Percentiles rank a stretch among this genome's conserved stretches.
Conservation (phyloP, 2,329 filamentous ascomycete genomes). For the Talaromyces sp. region DNA sequence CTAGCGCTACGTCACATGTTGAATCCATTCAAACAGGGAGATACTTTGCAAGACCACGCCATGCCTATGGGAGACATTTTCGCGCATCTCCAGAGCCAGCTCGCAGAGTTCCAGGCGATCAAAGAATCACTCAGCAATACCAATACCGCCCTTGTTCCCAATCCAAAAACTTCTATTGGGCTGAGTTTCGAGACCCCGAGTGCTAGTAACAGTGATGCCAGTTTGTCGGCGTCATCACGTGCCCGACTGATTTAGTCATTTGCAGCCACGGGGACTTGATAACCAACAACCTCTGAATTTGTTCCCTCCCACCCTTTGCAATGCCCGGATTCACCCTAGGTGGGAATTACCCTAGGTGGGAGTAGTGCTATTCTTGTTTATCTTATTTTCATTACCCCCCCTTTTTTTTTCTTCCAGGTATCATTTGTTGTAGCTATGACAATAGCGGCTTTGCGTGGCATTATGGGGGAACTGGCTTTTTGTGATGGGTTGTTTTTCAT, state of each 20-base stretch:
- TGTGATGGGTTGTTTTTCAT: neutral
- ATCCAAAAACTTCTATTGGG: constrained; percentile 3
- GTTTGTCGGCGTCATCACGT: constrained; percentile 6
- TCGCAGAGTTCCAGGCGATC: constrained; percentile 37
- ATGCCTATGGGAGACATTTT: constrained; percentile 69
- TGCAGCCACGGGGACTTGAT: neutral
- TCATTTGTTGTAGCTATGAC: constrained; percentile 3
- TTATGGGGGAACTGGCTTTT: neutral
- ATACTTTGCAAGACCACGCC: constrained; percentile 66
- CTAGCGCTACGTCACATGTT: constrained; percentile 75
- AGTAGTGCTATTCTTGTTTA: neutral
- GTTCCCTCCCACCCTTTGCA: neutral
- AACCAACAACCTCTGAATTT: neutral
- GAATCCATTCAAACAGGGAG: constrained; percentile 59
- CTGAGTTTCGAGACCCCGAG: constrained; percentile 2
- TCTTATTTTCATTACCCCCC: neutral
- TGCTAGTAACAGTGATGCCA: constrained; percentile 1
- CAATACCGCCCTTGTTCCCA: neutral
- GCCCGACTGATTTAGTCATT: neutral
- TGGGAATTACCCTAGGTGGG: neutral
- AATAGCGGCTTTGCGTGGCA: constrained; percentile 2
- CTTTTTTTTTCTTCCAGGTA: neutral
- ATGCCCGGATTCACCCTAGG: neutral
- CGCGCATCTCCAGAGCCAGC: constrained; percentile 35
- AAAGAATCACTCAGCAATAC: constrained; percentile 32